These are phyloP conservation scores for Pilatotrama ljubarskyi DNA, from an alignment of 768 basidiomycete genomes.

Conservation along the genomic window DNA sequence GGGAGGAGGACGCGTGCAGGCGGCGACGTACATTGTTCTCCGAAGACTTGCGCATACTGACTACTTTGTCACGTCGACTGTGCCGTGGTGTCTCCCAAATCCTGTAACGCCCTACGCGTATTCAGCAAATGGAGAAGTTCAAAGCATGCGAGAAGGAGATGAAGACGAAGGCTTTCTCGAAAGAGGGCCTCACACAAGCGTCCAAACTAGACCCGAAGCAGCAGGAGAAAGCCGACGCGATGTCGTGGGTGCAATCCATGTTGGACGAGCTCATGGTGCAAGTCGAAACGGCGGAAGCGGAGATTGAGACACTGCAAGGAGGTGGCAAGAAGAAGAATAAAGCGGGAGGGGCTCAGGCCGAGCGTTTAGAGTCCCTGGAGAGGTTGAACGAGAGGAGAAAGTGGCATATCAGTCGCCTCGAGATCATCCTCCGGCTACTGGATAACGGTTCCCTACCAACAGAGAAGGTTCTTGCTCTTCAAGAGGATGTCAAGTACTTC, in stretches of 20 bases:
- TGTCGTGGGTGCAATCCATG: constrained; percentile 81
- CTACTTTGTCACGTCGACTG: constrained; percentile 16
- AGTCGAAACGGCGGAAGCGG: constrained; percentile 92
- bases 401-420: constrained; percentile 93
- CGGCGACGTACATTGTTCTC: constrained; percentile 2
- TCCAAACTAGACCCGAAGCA: constrained; percentile 95
- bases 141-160: constrained; percentile 99
- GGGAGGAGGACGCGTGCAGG: constrained; percentile 18
- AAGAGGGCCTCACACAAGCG: constrained; percentile 94
- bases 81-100: constrained; percentile 23
- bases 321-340: constrained; percentile 85
- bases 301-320: constrained; percentile 80
- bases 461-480: constrained; percentile 78
- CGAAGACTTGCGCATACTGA: constrained; percentile 6
- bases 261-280: constrained; percentile 94
- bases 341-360: constrained; percentile 59
- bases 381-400: constrained; percentile 87
- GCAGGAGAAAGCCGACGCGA: constrained; percentile 91
- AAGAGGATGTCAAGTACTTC: constrained; percentile 96
- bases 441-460: constrained; percentile 89
- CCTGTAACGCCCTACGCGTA: constrained; percentile 28
- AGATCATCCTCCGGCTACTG: constrained; percentile 88
- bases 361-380: constrained; percentile 83
- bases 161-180: constrained; percentile 99
- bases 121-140: constrained; percentile 99